phyloP scores from a whole-genome alignment of 1,284 basidiomycete species.

The Calocybe gambosa region DNA sequence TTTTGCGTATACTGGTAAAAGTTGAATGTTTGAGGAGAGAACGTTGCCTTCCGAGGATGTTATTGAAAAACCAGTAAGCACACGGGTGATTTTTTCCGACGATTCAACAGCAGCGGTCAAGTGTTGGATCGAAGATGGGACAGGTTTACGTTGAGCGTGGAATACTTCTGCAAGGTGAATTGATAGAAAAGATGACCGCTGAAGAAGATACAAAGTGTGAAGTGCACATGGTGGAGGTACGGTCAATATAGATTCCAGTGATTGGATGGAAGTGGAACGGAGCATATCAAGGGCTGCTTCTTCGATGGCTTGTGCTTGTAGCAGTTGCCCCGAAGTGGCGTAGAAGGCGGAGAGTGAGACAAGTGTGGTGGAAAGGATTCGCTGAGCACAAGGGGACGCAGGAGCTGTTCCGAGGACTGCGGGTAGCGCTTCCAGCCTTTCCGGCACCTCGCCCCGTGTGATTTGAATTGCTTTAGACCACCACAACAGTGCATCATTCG shows the following conservation, averaged over 20 bases:
- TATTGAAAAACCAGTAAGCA: conserved; percentile 41
- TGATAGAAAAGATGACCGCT: conserved; percentile 66
- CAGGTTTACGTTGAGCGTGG: conserved; percentile 46
- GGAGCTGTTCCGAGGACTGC: conserved; percentile 40
- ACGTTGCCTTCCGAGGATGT: conserved; percentile 31
- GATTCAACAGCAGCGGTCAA: conserved; percentile 55
- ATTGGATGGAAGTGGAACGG: conserved; percentile 44
- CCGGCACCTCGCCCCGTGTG: conserved; percentile 20
- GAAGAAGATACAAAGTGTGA: conserved; percentile 64
- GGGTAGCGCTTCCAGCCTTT: conserved; percentile 20
- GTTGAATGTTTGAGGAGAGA: conserved; percentile 31
- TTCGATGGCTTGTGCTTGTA: conserved; percentile 63
- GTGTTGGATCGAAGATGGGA: conserved; percentile 46
- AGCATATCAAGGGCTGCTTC: conserved; percentile 64
- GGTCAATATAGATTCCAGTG: conserved; percentile 37
- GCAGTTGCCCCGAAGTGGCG: conserved; percentile 59
- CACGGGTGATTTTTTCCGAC: conserved; percentile 59
- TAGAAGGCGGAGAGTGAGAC: conserved; percentile 69
- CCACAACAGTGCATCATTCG: conserved; percentile 54
- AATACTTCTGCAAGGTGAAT: conserved; percentile 74
- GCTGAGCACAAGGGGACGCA: conserved; percentile 58
- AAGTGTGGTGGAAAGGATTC: conserved; percentile 60
- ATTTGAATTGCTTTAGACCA: conserved; percentile 56
- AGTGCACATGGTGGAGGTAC: conserved; percentile 53
- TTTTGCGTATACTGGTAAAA: conserved; percentile 34